phyloP scores from a whole-genome alignment of 2,329 filamentous ascomycete genomes.

The Pezicula neosporulosa region DNA sequence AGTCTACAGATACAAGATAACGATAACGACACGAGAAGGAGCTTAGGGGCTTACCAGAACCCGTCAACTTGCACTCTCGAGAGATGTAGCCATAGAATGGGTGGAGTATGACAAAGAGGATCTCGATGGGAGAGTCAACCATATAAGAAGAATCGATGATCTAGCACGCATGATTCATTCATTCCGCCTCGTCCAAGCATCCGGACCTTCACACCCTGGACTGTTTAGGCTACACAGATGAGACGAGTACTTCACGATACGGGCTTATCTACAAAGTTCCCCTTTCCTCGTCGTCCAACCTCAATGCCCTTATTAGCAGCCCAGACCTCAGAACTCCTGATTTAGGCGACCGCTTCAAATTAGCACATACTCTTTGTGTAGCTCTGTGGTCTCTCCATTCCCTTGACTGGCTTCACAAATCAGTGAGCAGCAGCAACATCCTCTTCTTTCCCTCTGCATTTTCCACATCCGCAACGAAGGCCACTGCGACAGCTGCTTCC shows the following conservation, averaged over 20 bases:
- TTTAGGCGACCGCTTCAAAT: constrained; percentile 38
- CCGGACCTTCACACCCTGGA: constrained; percentile 44
- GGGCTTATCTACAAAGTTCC: constrained; percentile 41
- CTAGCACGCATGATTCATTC: constrained; percentile 45
- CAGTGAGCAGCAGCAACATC: constrained; percentile 34
- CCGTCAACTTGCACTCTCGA: constrained; percentile 19
- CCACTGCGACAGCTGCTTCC: constrained; percentile 24
- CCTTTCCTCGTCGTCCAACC: constrained; percentile 32
- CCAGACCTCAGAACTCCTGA: constrained; percentile 40
- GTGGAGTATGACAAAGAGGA: constrained; percentile 37
- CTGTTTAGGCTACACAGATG: constrained; percentile 44
- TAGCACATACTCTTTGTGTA: constrained; percentile 39
- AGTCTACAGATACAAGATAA: constrained; percentile 25
- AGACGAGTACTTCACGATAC: constrained; percentile 34
- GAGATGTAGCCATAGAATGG: constrained; percentile 41
- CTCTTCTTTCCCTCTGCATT: constrained; percentile 40
- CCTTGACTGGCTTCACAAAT: constrained; percentile 49
- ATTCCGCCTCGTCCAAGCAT: constrained; percentile 39
- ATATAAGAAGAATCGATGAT: constrained; percentile 42
- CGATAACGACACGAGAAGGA: constrained; percentile 17
- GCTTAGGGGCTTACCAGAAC: constrained; percentile 32
- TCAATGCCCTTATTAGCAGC: constrained; percentile 36
- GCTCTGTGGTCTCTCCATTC: constrained; percentile 48
- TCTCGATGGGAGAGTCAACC: constrained; percentile 38
- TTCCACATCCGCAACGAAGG: constrained; percentile 20